Evolutionary conservation across 1,284 basidiomycete species (phyloP), one percentile per base, ranked within the genome.

Genomic region (Cerrena zonata): DNA sequence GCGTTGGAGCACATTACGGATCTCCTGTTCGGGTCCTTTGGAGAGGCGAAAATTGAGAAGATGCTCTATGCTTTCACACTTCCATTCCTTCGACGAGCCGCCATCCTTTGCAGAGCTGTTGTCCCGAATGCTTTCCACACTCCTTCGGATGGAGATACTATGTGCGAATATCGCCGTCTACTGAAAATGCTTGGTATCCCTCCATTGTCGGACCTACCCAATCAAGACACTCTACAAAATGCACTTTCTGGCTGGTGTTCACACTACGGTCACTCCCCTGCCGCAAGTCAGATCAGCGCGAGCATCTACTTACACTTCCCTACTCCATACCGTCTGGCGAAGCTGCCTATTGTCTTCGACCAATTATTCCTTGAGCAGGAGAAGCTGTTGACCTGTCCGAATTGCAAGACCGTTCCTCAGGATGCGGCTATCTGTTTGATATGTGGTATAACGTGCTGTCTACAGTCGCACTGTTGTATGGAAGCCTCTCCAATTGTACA

Each of bases 371-470:
- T 83, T 19, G 74, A 80, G 59, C 75, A 88, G 62, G 77, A 86
- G 64, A 75, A 82, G 69, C 72, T 79, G 55, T 71, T 89, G 65
- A 77, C 77, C 24, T 99, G 96, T 66, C 69, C 71, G 37, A 78
- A 81, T 34, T 99, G 95, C 68, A 76, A 80, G 43, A 89, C 84
- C 0, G 80, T 89, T 5, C 94, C 95, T 0, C 72, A 78, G 3
- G 91, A 92, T 61, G 91, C 91, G 5, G 95, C 94, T 0, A 82
- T 99, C 2, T 99, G 95, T 66, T 69, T 98, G 53, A 76, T 94
- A 47, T 99, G 96, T 61, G 95, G 95, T 1, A 76, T 84, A 41
- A 82, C 89, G 15, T 84, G 91, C 5, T 99, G 96, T 65, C 81
- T 94, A 70, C 91, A 94, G 64, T 91, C 90, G 57, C 89, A 94